Percentiles rank a stretch among this genome's conserved stretches.
These are phyloP conservation scores for Buxus sempervirens DNA, from an alignment of 164 flowering plant genomes.

Conservation along the genomic window DNA sequence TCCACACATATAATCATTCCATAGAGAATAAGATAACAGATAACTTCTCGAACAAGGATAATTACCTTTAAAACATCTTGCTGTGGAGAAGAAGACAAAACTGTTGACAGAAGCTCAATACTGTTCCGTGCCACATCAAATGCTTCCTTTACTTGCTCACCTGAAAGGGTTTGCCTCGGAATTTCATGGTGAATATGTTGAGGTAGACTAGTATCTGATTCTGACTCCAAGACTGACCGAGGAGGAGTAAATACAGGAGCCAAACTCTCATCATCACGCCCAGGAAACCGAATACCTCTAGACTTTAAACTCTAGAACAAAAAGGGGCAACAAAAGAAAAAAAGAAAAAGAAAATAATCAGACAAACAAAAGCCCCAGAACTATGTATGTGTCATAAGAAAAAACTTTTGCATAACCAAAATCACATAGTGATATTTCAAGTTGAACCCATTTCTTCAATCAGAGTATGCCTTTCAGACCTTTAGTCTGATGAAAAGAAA, in stretches of 20 bases:
- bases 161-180: constrained; percentile 51
- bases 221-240: constrained; percentile 56
- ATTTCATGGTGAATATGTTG: constrained; percentile 43
- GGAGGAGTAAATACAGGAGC: constrained; percentile 94
- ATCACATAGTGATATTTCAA: not conserved
- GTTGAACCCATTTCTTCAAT: not conserved
- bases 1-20: too few species aligned
- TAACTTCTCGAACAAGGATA: not conserved
- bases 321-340: constrained; percentile 6
- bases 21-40: not conserved
- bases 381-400: too few species aligned
- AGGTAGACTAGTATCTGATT: constrained; percentile 28
- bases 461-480: too few species aligned
- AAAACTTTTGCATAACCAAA: not conserved
- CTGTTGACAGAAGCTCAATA: constrained; percentile 88
- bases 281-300: constrained; percentile 90
- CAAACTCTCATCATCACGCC: constrained; percentile 89
- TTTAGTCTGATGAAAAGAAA: too few species aligned
- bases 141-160: constrained; percentile 90
- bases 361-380: not conserved
- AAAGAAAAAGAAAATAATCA: constrained; percentile 6
- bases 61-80: constrained; percentile 84
- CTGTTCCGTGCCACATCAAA: constrained; percentile 96
- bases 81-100: constrained; percentile 87
- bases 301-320: constrained; percentile 68